A percentile compares a stretch with the other conserved stretches of the same genome.
phyloP scores from a whole-genome alignment of 2,329 filamentous ascomycete genomes.

The Penicillium crustosum region DNA sequence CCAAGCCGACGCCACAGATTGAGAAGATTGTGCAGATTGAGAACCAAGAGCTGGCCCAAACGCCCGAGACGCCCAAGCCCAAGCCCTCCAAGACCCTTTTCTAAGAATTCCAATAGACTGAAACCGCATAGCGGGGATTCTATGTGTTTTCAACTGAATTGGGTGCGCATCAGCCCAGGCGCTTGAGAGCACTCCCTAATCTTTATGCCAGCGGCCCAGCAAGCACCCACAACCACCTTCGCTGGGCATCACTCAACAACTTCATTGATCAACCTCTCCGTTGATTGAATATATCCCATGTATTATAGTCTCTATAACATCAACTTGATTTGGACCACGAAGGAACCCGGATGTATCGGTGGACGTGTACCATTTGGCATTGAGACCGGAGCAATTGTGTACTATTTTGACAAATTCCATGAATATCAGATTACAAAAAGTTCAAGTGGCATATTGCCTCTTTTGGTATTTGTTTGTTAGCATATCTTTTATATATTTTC shows the following conservation, averaged over 20 bases:
- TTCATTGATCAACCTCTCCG: slow-evolving; percentile 9
- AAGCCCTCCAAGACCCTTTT: not conserved
- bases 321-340: slow-evolving; percentile 1
- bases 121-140: not conserved
- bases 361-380: not conserved
- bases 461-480: not conserved
- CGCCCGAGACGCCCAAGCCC: not conserved
- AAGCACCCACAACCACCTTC: not conserved
- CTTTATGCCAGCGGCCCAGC: not conserved
- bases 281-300: slow-evolving; percentile 23
- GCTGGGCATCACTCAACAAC: not conserved
- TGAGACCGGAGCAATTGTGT: not conserved
- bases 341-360: not conserved
- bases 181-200: not conserved
- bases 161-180: not conserved
- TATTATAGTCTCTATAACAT: slow-evolving; percentile 32
- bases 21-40: not conserved
- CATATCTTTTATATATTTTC: no score
- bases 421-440: not conserved
- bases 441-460: not conserved
- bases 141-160: not conserved
- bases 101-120: not conserved
- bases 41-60: not conserved
- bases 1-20: not conserved
- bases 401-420: not conserved